Base-by-base conservation (phyloP, 164 flowering plant species). In the Annona squamosa region DNA sequence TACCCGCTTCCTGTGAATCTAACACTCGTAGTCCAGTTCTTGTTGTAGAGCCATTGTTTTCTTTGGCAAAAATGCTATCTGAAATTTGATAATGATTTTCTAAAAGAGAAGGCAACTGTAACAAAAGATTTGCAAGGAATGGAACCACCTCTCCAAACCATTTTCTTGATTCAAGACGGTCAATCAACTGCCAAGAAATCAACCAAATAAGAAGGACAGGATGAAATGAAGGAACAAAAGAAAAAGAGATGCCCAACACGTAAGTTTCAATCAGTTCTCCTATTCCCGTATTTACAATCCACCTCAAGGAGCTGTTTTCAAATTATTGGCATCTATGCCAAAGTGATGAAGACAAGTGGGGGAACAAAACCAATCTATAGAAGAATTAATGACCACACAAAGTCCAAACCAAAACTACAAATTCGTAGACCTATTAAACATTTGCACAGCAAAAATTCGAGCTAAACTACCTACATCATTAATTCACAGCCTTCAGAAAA, bases 71-170 rank as follows among this genome's bases (percentile, higher is more conserved):
- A 70, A 83, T n/a, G 16, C 56, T 17, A 76, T 85, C 85, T 3
- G 90, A 84, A 71, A 81, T 78, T 7, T 52, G 78, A 82, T 91
- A 93, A 78, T 95, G 97, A 12, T 73, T 45, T 75, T 91, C 97
- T 46, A 95, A 78, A 72, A 95, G 79, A 69, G 77, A 73, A 1
- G 99, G 97, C 72, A 93, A 73, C 67, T 79, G 79, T 83, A 91
- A 74, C 57, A 95, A 77, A 80, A 91, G 77, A 47, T 71, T 69
- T 0, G 94, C 97, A 82, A 93, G 65, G 26, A 79, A 78, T 4
- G 98, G 99, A 5, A 93, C 48, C 56, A 86, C 81, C 79, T 85
- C 89, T 4, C 67, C 78, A 77, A 91, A 93, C 98, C 99, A 95
- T 42, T 79, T 84, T 17, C 45, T 70, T 3, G 97, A 77, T 44